Evolutionary conservation across 441 rosid species (phyloP), one percentile per base, ranked within the genome.

Genomic region (Omphalea diandra): DNA sequence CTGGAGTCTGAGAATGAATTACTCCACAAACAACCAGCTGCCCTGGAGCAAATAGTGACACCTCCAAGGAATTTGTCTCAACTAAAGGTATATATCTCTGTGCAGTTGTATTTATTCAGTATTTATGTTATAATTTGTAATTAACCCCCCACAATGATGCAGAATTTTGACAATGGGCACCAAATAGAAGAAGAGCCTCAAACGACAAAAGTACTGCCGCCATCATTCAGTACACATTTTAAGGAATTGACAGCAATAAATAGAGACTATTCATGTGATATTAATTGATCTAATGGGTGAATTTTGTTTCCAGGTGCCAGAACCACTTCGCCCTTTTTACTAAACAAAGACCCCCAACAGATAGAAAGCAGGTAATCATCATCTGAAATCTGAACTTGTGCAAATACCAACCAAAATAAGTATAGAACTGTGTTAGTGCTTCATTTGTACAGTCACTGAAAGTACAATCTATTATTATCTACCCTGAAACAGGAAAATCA

Each of bases 261-360:
- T n/a, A n/a, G 52, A 41, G 20, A 54, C 38, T 41, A 2, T n/a
- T 18, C 9, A 62, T 46, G 47, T 27, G 47, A 32, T 26, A 41
- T 31, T 53, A 22, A 31, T 33, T 12, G 62, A 67, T 62, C 65
- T 63, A 61, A 61, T 29, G 27, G 11, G 35, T 22, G 41, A 58
- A 69, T 68, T 67, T 63, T 70, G 74, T 67, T 80, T 79, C 56
- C 85, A 86, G 93, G 90, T 75, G 57, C 76, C 83, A 67, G 75
- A 50, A 64, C 80, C 70, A 63, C 74, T 74, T 74, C 70, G 63
- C 74, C 69, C 68, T 69, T 69, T 67, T 83, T 68, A 81, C 79
- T 52, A 85, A 79, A 78, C 93, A 88, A 81, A 83, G 72, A 52
- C 78, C 88, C 58, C 79, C 83, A 77, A 82, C 85, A 64, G 88